Evolutionary conservation across 148 eudicot species (phyloP).

Genomic region (Rhododendron ovatum): DNA sequence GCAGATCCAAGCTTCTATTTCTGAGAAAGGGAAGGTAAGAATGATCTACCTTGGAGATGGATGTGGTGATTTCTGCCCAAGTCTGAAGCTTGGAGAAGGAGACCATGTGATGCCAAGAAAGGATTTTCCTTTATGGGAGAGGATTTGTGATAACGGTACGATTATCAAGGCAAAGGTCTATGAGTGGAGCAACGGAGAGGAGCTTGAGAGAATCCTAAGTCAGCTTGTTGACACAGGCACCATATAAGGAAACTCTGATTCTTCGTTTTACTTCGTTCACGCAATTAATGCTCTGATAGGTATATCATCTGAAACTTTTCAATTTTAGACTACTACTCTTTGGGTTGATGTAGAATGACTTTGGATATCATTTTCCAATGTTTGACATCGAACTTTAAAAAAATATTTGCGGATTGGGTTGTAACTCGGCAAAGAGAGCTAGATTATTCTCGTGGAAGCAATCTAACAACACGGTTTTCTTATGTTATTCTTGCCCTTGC

Average conservation of each 20-base stretch:
- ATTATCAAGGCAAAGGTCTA: constrained; percentile 54
- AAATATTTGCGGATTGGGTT: neutral
- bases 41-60: constrained; percentile 88
- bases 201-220: constrained; percentile 49
- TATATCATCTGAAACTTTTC: neutral
- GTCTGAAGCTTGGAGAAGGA: constrained; percentile 45
- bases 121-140: constrained; percentile 47
- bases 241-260: neutral
- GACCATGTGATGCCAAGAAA: constrained; percentile 85
- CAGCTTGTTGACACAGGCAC: constrained; percentile 34
- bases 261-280: neutral
- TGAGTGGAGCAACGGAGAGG: constrained; percentile 71
- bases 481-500: constrained; percentile 14
- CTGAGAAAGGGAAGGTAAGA: constrained; percentile 24
- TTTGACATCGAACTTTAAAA: neutral
- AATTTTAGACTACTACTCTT: neutral
- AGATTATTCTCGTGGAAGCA: neutral
- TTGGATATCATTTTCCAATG: neutral
- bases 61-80: constrained; percentile 77
- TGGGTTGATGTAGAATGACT: neutral
- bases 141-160: constrained; percentile 30
- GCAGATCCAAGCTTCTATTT: constrained; percentile 32
- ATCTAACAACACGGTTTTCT: neutral
- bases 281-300: neutral
- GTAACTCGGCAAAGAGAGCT: neutral